Evolutionary conservation across 2,329 filamentous ascomycete genomes (phyloP).

Genomic region (Aureobasidium sp.): DNA sequence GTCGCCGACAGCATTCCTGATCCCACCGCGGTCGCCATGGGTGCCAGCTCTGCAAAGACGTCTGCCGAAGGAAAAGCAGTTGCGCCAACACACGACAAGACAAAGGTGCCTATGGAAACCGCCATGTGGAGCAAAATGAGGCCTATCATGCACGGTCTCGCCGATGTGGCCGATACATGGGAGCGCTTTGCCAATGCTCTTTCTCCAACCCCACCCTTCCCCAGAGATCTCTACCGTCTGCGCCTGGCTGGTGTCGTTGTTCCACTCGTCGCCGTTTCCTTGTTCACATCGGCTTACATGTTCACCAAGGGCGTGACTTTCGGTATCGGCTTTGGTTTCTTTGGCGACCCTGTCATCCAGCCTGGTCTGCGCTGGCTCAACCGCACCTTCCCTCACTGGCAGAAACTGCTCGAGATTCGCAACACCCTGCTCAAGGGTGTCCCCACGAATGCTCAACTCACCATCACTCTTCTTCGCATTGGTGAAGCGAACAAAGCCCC

Average conservation of each 20-base stretch:
- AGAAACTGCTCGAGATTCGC: constrained; percentile 64
- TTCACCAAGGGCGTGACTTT: constrained; percentile 59
- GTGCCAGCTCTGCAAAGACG: constrained; percentile 49
- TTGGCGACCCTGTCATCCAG: constrained; percentile 67
- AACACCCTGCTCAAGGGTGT: constrained; percentile 75
- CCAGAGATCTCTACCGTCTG: constrained; percentile 36
- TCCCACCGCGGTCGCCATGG: constrained; percentile 49
- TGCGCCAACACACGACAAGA: constrained; percentile 58
- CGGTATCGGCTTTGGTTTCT: constrained; percentile 66
- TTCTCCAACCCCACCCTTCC: constrained; percentile 44
- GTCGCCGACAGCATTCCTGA: constrained; percentile 53
- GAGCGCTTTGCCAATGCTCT: constrained; percentile 55
- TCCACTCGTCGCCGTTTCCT: constrained; percentile 36
- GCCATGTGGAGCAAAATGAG: constrained; percentile 72
- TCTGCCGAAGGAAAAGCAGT: constrained; percentile 47
- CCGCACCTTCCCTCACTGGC: constrained; percentile 60
- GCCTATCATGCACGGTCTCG: constrained; percentile 61
- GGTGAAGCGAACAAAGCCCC: constrained; percentile 77
- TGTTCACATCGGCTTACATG: constrained; percentile 45
- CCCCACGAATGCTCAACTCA: constrained; percentile 79
- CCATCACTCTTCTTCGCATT: constrained; percentile 71
- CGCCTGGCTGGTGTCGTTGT: constrained; percentile 41
- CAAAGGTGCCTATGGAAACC: constrained; percentile 68
- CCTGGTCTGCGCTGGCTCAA: constrained; percentile 55
- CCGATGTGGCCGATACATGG: constrained; percentile 55